These are phyloP conservation scores for Nothophoma quercina DNA, from an alignment of 2,329 filamentous ascomycete species.

Conservation along the genomic window DNA sequence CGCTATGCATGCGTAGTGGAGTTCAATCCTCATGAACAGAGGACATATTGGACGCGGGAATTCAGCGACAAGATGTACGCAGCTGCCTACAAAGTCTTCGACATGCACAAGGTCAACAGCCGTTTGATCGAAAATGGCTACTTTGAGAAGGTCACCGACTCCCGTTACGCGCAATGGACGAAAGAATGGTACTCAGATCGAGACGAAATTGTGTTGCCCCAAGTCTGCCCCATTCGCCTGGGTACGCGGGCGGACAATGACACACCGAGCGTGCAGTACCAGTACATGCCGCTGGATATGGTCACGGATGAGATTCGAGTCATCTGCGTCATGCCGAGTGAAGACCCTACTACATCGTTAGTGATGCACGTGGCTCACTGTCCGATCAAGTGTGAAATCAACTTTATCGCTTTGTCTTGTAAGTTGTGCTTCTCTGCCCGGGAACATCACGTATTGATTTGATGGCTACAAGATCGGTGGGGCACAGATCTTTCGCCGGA, in stretches of 20 bases:
- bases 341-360: constrained; percentile 5
- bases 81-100: constrained; percentile 2
- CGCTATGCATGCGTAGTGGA: not conserved
- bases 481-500: not conserved
- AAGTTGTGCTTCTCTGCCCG: not conserved
- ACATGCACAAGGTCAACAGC: constrained; percentile 16
- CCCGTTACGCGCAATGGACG: not conserved
- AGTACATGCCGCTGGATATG: constrained; percentile 19
- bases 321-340: constrained; percentile 16
- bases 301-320: constrained; percentile 11
- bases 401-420: not conserved
- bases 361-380: not conserved
- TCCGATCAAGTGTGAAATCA: not conserved
- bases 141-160: not conserved
- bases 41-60: constrained; percentile 9
- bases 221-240: not conserved
- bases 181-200: not conserved
- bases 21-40: not conserved
- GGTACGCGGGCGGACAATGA: not conserved
- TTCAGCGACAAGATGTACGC: constrained; percentile 17
- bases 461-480: not conserved
- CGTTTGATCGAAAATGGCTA: constrained; percentile 9
- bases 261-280: not conserved
- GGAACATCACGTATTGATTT: not conserved
- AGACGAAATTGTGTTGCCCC: not conserved